A percentile compares a stretch with the other conserved stretches of the same genome.
phyloP scores from a whole-genome alignment of 495 filamentous ascomycete species.

The Jackrogersella minutella region DNA sequence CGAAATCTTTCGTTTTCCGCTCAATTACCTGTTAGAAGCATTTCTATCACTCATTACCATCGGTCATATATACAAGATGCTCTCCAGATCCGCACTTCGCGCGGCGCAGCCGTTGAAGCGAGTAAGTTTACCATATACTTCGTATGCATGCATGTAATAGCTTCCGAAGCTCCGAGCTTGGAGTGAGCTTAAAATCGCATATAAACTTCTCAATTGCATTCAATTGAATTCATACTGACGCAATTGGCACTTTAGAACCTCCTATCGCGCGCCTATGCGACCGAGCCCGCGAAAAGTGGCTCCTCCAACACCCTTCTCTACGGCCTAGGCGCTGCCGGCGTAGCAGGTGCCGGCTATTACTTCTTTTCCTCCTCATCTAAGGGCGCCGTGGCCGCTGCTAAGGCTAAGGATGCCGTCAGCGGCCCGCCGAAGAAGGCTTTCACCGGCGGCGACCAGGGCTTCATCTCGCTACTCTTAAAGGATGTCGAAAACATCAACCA shows the following conservation, averaged over 20 bases:
- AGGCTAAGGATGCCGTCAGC: constrained; percentile 54
- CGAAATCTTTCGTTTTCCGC: constrained; percentile 1
- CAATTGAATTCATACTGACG: constrained; percentile 5
- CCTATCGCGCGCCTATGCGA: constrained; percentile 63
- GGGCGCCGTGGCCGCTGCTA: constrained; percentile 57
- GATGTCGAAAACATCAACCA: constrained; percentile 79
- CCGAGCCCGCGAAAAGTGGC: constrained; percentile 51
- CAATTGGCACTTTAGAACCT: constrained; percentile 31
- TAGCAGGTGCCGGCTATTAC: constrained; percentile 61
- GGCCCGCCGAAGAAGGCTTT: constrained; percentile 66
- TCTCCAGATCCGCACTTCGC: constrained; percentile 54
- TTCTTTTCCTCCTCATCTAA: constrained; percentile 57
- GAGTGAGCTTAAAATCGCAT: constrained; percentile 7
- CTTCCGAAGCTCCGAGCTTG: constrained; percentile 24
- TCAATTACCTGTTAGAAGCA: constrained; percentile 9
- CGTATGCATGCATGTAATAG: no score
- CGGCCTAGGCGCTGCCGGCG: constrained; percentile 46
- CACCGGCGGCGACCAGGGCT: constrained; percentile 87
- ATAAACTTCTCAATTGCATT: constrained; percentile 41
- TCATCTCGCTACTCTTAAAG: constrained; percentile 79
- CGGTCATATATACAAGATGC: constrained; percentile 46
- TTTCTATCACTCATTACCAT: not conserved
- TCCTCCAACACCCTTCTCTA: constrained; percentile 56
- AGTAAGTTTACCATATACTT: constrained; percentile 47
- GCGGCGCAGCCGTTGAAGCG: constrained; percentile 56